These are phyloP conservation scores for Chlorella ohadii DNA, from an alignment of 139 green algal genomes.

Conservation along the genomic window DNA sequence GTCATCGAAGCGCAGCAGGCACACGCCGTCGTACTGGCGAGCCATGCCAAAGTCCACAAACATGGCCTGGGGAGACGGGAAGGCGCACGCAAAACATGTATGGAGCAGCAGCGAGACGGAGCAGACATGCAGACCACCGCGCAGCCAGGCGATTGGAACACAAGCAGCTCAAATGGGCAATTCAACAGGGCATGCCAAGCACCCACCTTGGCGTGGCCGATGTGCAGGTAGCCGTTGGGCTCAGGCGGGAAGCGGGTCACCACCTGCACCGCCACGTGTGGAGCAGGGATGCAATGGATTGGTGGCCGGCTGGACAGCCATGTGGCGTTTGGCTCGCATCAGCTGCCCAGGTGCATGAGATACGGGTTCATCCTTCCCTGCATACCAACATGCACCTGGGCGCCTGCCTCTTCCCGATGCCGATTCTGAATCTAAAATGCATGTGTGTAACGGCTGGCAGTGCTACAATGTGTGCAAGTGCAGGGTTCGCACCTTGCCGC, in stretches of 20 bases:
- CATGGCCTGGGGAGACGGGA: slow-evolving; percentile 77
- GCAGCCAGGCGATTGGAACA: background rate
- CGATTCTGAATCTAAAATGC: too few species aligned
- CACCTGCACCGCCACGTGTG: too few species aligned
- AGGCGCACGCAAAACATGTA: background rate
- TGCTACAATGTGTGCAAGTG: too few species aligned
- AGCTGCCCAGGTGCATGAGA: too few species aligned
- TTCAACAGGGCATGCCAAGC: background rate
- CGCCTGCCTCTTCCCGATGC: too few species aligned
- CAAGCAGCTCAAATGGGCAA: background rate
- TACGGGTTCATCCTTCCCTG: too few species aligned
- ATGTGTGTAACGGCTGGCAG: too few species aligned
- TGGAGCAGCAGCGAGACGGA: background rate
- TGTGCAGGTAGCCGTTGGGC: slow-evolving; percentile 94
- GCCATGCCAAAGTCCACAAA: slow-evolving; percentile 99
- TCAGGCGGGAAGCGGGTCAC: slow-evolving; percentile 98
- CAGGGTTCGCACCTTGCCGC: slow-evolving; percentile 71
- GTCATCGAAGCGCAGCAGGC: slow-evolving; percentile 97
- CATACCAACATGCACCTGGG: too few species aligned
- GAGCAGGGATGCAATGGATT: too few species aligned
- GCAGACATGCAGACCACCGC: too few species aligned
- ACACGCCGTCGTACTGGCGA: slow-evolving; percentile 80
- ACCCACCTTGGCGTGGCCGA: slow-evolving; percentile 95
- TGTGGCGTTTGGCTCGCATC: too few species aligned
- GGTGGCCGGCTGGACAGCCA: too few species aligned